A percentile compares a stretch with the other conserved stretches of the same genome.
phyloP scores from a whole-genome alignment of 495 filamentous ascomycete species.

The Xylaria sp. region DNA sequence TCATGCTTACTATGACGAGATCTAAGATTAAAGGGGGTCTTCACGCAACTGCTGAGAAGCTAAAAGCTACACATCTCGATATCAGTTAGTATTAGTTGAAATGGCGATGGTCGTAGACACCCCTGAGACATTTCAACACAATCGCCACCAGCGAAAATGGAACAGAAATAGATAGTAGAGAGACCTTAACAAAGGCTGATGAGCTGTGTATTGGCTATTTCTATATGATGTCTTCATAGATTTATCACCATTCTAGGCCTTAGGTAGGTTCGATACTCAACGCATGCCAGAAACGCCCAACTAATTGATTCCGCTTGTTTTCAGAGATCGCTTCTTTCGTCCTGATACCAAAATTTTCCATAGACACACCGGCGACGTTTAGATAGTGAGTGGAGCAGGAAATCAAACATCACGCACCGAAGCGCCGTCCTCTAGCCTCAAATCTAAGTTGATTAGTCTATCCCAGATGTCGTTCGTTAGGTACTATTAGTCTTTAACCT shows the following conservation, averaged over 20 bases:
- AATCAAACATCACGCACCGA: not conserved
- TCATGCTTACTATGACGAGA: too few relatives aligned
- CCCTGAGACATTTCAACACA: not conserved
- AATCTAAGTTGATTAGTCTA: slow-evolving; percentile 6
- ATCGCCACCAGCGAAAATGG: not conserved
- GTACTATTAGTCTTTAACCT: not conserved
- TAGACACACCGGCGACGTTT: not conserved
- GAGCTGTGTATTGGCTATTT: not conserved
- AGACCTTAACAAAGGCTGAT: not conserved
- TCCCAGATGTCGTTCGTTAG: not conserved
- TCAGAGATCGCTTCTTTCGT: not conserved
- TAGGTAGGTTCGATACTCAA: not conserved
- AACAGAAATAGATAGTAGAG: not conserved
- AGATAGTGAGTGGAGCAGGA: not conserved
- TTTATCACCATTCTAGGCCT: not conserved
- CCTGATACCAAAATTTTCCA: not conserved
- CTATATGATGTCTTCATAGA: not conserved
- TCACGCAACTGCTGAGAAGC: too few relatives aligned
- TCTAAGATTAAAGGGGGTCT: too few relatives aligned
- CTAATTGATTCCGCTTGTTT: not conserved
- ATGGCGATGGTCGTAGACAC: not conserved
- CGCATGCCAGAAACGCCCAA: not conserved
- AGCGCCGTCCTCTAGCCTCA: not conserved
- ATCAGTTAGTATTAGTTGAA: not conserved
- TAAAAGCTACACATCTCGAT: not conserved